Evolutionary conservation across 2,329 filamentous ascomycete genomes (phyloP), one percentile per base, ranked within the genome.

Genomic region (Beauveria australis): DNA sequence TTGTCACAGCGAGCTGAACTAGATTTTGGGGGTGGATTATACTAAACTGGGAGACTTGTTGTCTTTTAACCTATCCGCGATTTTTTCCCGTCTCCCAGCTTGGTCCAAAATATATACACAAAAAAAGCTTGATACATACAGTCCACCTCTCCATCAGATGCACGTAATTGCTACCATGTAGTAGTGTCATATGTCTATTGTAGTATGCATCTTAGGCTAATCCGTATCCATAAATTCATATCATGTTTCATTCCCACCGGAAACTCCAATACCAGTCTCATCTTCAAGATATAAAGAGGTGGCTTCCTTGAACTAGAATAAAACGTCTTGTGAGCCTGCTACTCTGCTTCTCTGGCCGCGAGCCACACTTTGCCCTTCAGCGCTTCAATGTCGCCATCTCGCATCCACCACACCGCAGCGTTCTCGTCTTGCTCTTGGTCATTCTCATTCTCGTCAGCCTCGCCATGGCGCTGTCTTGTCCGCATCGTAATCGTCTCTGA

Each of bases 361-460:
- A 84, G 72, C 78, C 81, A 84, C 0, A 82, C 76, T 65, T 73
- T 77, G 0, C 82, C 81, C 70, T 83, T 84, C 51, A 85, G 68
- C 43, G 74, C 73, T 67, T 85, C 82, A 16, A 85, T 75, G 6
- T 80, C 77, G 44, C 79, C 79, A 57, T 83, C 80, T 55, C 78
- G 71, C 68, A 85, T 73, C 82, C 82, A 85, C 74, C 82, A 84
- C 2, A 74, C 71, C 6, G 68, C 70, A 60, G 74, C 73, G 5
- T 63, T 63, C 9, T 64, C 64, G 22, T 66, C 66, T 37, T 67
- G 61, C 10, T 65, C 65, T 12, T 64, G 65, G 16, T 60, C 63
- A 10, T 67, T 67, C 0, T 63, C 64, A 9, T 64, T 64, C 16
- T 67, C 64, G 10, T 67, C 65, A 2, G 67, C n/a, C 67, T 40